A percentile compares a stretch with the other conserved stretches of the same genome.
These are phyloP conservation scores for Rubroboletus satanas DNA, from an alignment of 768 basidiomycete genomes.

Conservation along the genomic window DNA sequence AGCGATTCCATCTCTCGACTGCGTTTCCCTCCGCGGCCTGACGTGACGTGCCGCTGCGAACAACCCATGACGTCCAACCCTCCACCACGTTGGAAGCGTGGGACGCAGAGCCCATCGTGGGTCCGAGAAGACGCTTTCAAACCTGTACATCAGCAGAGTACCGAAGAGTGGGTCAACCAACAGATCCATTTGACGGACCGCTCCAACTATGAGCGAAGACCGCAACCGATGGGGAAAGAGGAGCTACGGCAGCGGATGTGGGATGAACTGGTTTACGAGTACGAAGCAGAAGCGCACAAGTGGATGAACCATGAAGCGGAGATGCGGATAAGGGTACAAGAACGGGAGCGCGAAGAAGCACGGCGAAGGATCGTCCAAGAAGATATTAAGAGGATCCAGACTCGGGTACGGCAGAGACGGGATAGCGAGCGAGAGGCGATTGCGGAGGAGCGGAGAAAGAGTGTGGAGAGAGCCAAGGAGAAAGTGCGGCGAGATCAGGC, in stretches of 20 bases:
- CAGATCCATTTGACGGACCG: slow-evolving; percentile 40
- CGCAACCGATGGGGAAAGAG: slow-evolving; percentile 27
- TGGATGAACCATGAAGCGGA: slow-evolving; percentile 53
- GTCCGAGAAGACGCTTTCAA: slow-evolving; percentile 47
- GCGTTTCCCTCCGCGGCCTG: slow-evolving; percentile 21
- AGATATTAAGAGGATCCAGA: slow-evolving; percentile 53
- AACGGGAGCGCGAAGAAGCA: slow-evolving; percentile 42
- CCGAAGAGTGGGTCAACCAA: slow-evolving; percentile 63
- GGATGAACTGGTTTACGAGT: slow-evolving; percentile 51
- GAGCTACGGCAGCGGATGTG: slow-evolving; percentile 39
- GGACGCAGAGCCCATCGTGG: slow-evolving; percentile 34
- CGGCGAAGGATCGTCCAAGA: slow-evolving; percentile 48
- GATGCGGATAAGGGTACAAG: slow-evolving; percentile 40
- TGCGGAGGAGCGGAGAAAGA: slow-evolving; percentile 44
- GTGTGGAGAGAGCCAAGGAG: slow-evolving; percentile 35
- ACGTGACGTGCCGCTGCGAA: slow-evolving; percentile 15
- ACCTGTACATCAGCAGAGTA: slow-evolving; percentile 44
- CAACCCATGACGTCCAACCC: slow-evolving; percentile 11
- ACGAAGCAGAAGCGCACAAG: slow-evolving; percentile 48
- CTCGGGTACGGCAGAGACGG: slow-evolving; percentile 45
- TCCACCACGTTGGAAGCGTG: slow-evolving; percentile 28
- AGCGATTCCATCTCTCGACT: slow-evolving; percentile 20
- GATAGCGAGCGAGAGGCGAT: slow-evolving; percentile 47
- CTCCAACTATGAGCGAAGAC: slow-evolving; percentile 26
- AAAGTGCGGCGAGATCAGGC: slow-evolving; percentile 42